phyloP scores from a whole-genome alignment of 2,329 filamentous ascomycete genomes.

The Aspergillus spinulosporus region DNA sequence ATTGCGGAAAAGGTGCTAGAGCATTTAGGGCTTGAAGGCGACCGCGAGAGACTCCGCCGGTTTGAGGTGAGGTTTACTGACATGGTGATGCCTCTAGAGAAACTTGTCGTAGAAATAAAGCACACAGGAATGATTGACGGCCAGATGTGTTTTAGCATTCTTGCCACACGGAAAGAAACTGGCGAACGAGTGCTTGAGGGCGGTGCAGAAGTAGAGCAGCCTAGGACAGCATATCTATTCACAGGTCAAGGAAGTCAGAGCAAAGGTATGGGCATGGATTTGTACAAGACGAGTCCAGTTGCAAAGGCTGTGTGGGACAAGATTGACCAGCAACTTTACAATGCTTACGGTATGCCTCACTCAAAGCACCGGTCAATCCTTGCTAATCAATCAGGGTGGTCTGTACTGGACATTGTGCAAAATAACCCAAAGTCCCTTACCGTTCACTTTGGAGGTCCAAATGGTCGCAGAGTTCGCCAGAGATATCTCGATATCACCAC shows the following conservation, averaged over 20 bases:
- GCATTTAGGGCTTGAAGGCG: conserved; percentile 88
- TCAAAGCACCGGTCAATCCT: neutral
- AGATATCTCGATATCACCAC: conserved; percentile 90
- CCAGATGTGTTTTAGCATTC: conserved; percentile 96
- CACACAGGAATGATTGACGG: conserved; percentile 94
- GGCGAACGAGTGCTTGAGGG: conserved; percentile 90
- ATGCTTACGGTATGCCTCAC: conserved; percentile 67
- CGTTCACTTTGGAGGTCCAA: conserved; percentile 91
- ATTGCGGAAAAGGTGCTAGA: conserved; percentile 89
- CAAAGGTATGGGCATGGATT: conserved; percentile 98
- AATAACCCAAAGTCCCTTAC: conserved; percentile 98
- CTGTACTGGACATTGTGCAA: conserved; percentile 94
- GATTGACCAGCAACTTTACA: conserved; percentile 95
- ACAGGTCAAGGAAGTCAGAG: conserved; percentile 96
- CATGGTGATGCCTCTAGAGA: conserved; percentile 94
- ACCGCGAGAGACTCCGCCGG: conserved; percentile 87
- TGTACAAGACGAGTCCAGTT: conserved; percentile 85
- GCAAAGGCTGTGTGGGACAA: conserved; percentile 95
- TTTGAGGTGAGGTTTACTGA: conserved; percentile 90
- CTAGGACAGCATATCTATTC: conserved; percentile 91
- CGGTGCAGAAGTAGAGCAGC: conserved; percentile 94
- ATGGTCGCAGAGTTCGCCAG: conserved; percentile 89
- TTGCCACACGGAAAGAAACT: conserved; percentile 85
- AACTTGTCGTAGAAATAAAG: conserved; percentile 85
- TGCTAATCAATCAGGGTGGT: conserved; percentile 55